Base-by-base conservation (phyloP, 2,329 filamentous ascomycete species). In the Fusarium protoensiforme region DNA sequence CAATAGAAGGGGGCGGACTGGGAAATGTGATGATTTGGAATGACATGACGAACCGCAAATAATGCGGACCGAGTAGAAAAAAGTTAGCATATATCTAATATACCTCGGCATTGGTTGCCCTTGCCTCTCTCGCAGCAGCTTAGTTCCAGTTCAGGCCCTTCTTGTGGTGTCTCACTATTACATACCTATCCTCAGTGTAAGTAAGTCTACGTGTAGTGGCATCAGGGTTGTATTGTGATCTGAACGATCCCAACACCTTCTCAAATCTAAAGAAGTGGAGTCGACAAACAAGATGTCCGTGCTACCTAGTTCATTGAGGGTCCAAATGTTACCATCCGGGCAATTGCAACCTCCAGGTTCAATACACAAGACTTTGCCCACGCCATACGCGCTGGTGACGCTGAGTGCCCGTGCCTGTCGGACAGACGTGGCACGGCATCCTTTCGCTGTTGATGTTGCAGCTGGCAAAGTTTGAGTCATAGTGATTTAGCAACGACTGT, bases 1-100 rank as follows among this genome's bases (percentile, higher is more conserved):
- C 87, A 89, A 84, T 90, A 84, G 84, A 81, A 79, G 51, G 60
- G 2, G 22, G 56, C 46, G 61, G 22, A 22, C 62, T 51, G 41
- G 53, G 62, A 65, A 27, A 67, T 57, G 61, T 78, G 65, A 78
- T 59, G 75, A 78, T 61, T 75, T 79, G 61, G 64, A 77, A 77
- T 71, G 69, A 79, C 38, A 68, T 51, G 43, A 35, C 71, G 53
- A 67, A 72, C 57, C 61, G 67, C 51, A 54, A 66, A 69, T 57
- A 64, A 63, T 65, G 69, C 51, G 66, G 69, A 60, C 56, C 67
- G 75, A 68, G 53, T 35, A 77, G 71, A 78, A 72, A 75, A 68
- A 74, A 68, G 60, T 56, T 67, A 56, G 60, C 68, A 57, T 56
- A 67, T 73, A 65, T 67, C 59, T 65, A 39, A 67, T 61, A 29